Evolutionary conservation across 768 basidiomycete species (phyloP).

Genomic region (Macrocybe gigantea): DNA sequence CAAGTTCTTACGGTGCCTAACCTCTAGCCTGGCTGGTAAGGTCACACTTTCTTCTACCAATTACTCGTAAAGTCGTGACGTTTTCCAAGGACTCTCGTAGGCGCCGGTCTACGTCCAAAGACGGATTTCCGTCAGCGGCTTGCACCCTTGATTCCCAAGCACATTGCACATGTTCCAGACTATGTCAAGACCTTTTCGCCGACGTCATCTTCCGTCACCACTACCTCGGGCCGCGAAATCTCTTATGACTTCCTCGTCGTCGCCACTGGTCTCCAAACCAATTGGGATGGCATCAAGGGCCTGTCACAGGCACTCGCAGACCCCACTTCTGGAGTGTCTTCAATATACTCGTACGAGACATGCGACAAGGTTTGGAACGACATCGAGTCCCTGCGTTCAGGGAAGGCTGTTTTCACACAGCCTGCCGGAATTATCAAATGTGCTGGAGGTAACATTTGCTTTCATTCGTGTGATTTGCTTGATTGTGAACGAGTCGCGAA

Average conservation of each 20-base stretch:
- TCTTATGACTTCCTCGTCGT: constrained; percentile 86
- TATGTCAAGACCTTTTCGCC: constrained; percentile 75
- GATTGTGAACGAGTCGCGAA: background rate
- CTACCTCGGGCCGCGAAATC: constrained; percentile 61
- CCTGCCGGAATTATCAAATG: constrained; percentile 92
- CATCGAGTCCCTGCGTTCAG: constrained; percentile 67
- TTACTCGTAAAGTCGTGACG: background rate
- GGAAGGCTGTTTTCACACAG: constrained; percentile 92
- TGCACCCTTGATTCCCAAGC: constrained; percentile 62
- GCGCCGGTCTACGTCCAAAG: constrained; percentile 78
- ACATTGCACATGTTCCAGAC: constrained; percentile 67
- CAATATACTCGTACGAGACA: constrained; percentile 87
- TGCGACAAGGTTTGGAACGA: constrained; percentile 88
- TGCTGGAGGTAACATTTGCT: constrained; percentile 58
- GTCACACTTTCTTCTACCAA: background rate
- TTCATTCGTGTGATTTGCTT: background rate
- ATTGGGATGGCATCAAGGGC: constrained; percentile 73
- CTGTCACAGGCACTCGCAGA: constrained; percentile 74
- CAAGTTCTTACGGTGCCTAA: constrained; percentile 1
- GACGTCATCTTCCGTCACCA: constrained; percentile 63
- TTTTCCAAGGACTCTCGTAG: constrained; percentile 76
- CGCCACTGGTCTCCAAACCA: constrained; percentile 83
- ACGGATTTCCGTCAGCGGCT: constrained; percentile 61
- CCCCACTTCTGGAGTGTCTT: constrained; percentile 75
- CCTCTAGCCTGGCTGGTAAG: constrained; percentile 82